Evolutionary conservation across 1,284 basidiomycete genomes (phyloP), one percentile per base, ranked within the genome.

Genomic region (Exsudoporus floridanus): DNA sequence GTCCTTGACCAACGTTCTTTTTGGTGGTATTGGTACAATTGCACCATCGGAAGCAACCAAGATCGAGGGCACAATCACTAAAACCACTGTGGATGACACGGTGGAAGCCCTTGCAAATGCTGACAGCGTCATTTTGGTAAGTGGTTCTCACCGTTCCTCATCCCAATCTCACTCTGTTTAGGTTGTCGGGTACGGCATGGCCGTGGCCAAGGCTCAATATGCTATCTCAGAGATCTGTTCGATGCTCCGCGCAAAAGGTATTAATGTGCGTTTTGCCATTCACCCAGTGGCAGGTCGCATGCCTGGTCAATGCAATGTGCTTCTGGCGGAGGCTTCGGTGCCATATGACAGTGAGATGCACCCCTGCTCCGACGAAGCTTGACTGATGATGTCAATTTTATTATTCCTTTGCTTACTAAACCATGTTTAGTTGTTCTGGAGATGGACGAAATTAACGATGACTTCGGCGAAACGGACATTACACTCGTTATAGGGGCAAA

Each of bases 361-460:
- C 52, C 19, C 36, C 8, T 23, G 3, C 33, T 44, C 31, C 4
- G 19, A 41, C 18, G 19, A 49, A 45, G 37, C 42, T 16, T 39
- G 27, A 39, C 37, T 55, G 44, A 52, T 44, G 38, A 51, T 42
- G 28, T 35, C 34, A 18, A 25, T 31, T 28, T 38, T 40, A 23
- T 23, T 25, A 38, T 19, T 33, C n/a, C 25, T 21, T 25, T 47
- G 21, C 42, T 36, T n/a, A 5, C 28, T 47, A 35, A 55, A 37
- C n/a, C 33, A 4, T 16, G 10, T 44, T 28, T 60, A 90, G 90
- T 92, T 57, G 90, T 92, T 28, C 75, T 90, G 50, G 90, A 93
- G 73, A 92, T 93, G 91, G 90, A 93, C 60, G 90, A 93, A 71
- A 92, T 93, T 72, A 92, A 93, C 65, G 90, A 92, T 46, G 91